Evolutionary conservation across 2,329 filamentous ascomycete genomes (phyloP).

Genomic region (Chrysosporium keratinophilum): DNA sequence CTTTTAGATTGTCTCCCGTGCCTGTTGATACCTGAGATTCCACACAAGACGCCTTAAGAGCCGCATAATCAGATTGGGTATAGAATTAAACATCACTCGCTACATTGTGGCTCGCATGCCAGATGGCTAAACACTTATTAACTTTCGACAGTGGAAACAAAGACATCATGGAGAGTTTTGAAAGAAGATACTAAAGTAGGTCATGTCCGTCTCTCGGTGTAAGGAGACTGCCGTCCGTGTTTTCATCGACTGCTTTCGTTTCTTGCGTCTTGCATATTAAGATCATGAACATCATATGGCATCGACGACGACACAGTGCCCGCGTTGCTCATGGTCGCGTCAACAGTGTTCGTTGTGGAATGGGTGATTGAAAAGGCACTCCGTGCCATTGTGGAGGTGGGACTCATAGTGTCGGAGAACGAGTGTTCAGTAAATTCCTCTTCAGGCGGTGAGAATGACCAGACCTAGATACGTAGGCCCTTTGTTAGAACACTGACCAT

Average conservation of each 20-base stretch:
- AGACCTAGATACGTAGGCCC: slow-evolving; percentile 52
- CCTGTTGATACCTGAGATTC: not conserved
- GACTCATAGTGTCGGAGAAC: slow-evolving; percentile 63
- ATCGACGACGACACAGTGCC: slow-evolving; percentile 6
- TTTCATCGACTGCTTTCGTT: slow-evolving; percentile 4
- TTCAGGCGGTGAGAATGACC: slow-evolving; percentile 85
- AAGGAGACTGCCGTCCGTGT: not conserved
- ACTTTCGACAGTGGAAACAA: not conserved
- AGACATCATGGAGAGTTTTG: not conserved
- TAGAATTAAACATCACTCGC: slow-evolving; percentile 1
- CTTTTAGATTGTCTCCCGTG: not conserved
- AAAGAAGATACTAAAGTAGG: not conserved
- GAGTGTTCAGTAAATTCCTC: slow-evolving; percentile 68
- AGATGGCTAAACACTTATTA: slow-evolving; percentile 1
- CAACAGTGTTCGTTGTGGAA: not conserved
- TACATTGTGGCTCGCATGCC: not conserved
- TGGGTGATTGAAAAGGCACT: not conserved
- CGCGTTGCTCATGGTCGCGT: slow-evolving; percentile 3
- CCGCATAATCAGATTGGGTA: not conserved
- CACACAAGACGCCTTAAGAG: not conserved
- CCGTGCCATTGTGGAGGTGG: slow-evolving; percentile 15
- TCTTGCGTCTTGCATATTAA: slow-evolving; percentile 12
- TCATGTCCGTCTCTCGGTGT: too few relatives aligned
- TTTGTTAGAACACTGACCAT: slow-evolving; percentile 5
- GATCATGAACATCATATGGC: slow-evolving; percentile 12